These are phyloP conservation scores for Pythium dissimile DNA, from an alignment of 352 stramenopile species.

Conservation along the genomic window DNA sequence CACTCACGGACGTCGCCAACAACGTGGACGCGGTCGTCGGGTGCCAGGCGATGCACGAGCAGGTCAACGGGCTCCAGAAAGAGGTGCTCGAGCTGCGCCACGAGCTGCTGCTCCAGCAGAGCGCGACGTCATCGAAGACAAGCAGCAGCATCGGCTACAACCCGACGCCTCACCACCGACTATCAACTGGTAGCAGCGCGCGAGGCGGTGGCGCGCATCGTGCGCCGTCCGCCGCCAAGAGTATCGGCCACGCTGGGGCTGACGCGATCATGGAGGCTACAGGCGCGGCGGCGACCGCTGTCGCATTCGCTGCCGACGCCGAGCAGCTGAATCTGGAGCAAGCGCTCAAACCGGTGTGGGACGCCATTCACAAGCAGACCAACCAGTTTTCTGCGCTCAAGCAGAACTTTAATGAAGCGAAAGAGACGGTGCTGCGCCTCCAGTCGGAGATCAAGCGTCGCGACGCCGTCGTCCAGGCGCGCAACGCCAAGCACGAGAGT, in stretches of 20 bases:
- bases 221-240: slow-evolving; percentile 3
- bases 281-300: slow-evolving; percentile 15
- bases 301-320: slow-evolving; percentile 15
- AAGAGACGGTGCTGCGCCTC: slow-evolving; percentile 62
- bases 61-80: slow-evolving; percentile 74
- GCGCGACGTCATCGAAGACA: slow-evolving; percentile 14
- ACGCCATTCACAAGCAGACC: slow-evolving; percentile 74
- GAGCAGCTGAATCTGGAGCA: slow-evolving; percentile 23
- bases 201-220: slow-evolving; percentile 13
- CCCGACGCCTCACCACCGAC: slow-evolving; percentile 49
- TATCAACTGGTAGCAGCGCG: slow-evolving; percentile 34
- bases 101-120: slow-evolving; percentile 70
- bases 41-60: slow-evolving; percentile 69
- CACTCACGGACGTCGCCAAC: slow-evolving; percentile 72
- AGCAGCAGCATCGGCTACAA: slow-evolving; percentile 27
- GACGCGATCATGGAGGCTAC: slow-evolving; percentile 29
- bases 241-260: background rate
- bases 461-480: slow-evolving; percentile 69
- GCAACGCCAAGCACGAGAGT: slow-evolving; percentile 74
- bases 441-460: slow-evolving; percentile 82
- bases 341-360: slow-evolving; percentile 67
- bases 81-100: slow-evolving; percentile 75
- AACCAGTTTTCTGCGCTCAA: slow-evolving; percentile 65
- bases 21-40: slow-evolving; percentile 79
- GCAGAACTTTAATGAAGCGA: slow-evolving; percentile 64